Conservation (phyloP, 805 yeast species). For the Wickerhamomyces bisporus region DNA sequence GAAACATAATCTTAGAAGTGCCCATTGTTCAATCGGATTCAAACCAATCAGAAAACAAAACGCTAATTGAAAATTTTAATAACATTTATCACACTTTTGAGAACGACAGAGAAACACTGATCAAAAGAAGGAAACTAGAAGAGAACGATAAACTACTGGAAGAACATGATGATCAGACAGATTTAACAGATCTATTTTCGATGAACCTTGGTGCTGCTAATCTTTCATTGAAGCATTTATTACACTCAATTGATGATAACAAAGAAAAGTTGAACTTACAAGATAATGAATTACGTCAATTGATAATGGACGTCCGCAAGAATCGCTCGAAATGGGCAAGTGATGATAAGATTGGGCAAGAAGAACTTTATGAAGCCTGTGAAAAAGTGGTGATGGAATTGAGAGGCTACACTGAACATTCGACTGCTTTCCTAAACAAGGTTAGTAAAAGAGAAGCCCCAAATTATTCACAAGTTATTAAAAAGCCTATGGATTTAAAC, state of each 20-base stretch:
- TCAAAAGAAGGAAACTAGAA: slow-evolving; percentile 71
- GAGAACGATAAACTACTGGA: slow-evolving; percentile 68
- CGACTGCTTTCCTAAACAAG: slow-evolving; percentile 90
- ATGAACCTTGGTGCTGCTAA: slow-evolving; percentile 69
- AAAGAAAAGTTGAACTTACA: slow-evolving; percentile 71
- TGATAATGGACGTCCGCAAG: slow-evolving; percentile 89
- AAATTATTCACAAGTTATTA: slow-evolving; percentile 84
- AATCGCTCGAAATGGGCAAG: slow-evolving; percentile 97
- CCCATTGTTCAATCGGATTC: slow-evolving; percentile 31
- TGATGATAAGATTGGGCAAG: slow-evolving; percentile 94
- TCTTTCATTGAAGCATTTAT: slow-evolving; percentile 70
- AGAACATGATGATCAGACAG: slow-evolving; percentile 10
- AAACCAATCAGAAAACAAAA: slow-evolving; percentile 28
- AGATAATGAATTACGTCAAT: slow-evolving; percentile 76
- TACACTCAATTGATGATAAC: slow-evolving; percentile 71
- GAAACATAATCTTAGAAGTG: slow-evolving; percentile 25
- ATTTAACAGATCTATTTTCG: slow-evolving; percentile 21
- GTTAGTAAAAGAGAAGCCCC: slow-evolving; percentile 99
- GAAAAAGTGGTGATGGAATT: slow-evolving; percentile 90
- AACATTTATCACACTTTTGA: slow-evolving; percentile 74
- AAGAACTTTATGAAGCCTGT: slow-evolving; percentile 94
- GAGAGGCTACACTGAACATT: slow-evolving; percentile 90
- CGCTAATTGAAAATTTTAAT: slow-evolving; percentile 55
- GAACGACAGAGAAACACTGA: slow-evolving; percentile 66
- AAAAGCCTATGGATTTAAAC: slow-evolving; percentile 93